These are phyloP conservation scores for Sindora glabra DNA, from an alignment of 306 rosid species.

Conservation along the genomic window DNA sequence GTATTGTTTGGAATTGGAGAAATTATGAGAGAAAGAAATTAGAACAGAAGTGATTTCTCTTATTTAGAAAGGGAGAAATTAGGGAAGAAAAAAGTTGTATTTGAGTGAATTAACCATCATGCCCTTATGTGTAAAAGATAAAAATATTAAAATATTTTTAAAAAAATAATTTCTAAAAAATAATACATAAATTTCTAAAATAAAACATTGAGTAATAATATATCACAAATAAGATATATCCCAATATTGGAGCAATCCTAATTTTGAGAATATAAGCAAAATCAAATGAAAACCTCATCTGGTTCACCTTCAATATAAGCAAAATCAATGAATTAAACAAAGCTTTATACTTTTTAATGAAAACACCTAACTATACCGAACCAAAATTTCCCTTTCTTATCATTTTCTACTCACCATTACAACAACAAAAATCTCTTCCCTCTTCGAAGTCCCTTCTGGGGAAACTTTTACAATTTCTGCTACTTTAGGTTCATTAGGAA, in stretches of 20 bases:
- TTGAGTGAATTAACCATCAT: too few species aligned
- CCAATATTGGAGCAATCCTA: neutral
- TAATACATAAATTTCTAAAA: too few species aligned
- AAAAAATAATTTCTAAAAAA: too few species aligned
- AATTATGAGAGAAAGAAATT: too few species aligned
- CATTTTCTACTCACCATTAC: conserved; percentile 57
- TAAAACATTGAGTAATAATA: too few species aligned
- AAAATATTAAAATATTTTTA: too few species aligned
- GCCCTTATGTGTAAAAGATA: too few species aligned
- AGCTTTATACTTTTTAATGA: neutral
- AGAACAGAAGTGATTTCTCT: too few species aligned
- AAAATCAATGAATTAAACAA: neutral
- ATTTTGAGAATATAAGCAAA: neutral
- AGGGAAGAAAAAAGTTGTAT: too few species aligned
- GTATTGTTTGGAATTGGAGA: too few species aligned
- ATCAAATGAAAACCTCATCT: neutral
- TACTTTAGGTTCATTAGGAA: conserved; percentile 26
- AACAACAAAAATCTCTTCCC: conserved; percentile 79
- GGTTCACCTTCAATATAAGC: neutral
- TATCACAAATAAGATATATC: too few species aligned
- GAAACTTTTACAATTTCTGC: conserved; percentile 24
- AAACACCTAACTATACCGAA: neutral
- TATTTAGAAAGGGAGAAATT: too few species aligned
- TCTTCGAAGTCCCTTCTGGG: conserved; percentile 30
- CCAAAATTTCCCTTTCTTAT: neutral